phyloP scores from a whole-genome alignment of 2,329 filamentous ascomycete species.

The Cryphonectria parasitica region DNA sequence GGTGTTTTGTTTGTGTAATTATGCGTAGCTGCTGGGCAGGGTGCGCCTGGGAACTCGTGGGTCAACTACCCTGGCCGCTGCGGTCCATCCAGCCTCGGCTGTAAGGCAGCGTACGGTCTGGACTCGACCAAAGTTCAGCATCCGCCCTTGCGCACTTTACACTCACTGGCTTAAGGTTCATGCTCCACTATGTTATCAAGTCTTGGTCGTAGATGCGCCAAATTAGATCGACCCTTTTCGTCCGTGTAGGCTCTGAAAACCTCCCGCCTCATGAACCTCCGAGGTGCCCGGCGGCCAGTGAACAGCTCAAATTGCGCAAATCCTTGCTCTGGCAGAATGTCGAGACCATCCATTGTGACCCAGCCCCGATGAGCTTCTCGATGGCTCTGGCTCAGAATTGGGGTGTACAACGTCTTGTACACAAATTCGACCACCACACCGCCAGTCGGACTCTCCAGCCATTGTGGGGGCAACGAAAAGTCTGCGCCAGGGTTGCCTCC shows the following conservation, averaged over 20 bases:
- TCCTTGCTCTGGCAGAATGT: constrained; percentile 77
- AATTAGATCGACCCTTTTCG: constrained; percentile 45
- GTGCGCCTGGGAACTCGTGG: neutral
- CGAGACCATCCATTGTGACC: constrained; percentile 76
- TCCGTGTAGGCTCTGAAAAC: constrained; percentile 54
- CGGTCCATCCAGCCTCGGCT: constrained; percentile 1
- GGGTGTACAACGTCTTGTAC: constrained; percentile 75
- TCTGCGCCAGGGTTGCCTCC: constrained; percentile 67
- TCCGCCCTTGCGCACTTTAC: neutral
- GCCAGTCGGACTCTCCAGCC: constrained; percentile 73
- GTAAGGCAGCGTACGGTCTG: neutral
- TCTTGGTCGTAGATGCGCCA: constrained; percentile 45
- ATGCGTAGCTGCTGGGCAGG: neutral
- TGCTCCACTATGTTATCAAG: constrained; percentile 46
- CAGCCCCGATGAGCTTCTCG: constrained; percentile 64
- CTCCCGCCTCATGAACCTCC: constrained; percentile 71
- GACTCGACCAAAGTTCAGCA: neutral
- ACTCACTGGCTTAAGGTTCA: constrained; percentile 38
- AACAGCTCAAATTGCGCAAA: constrained; percentile 84
- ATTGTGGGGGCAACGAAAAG: constrained; percentile 69
- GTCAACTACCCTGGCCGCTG: neutral
- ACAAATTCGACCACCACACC: constrained; percentile 77
- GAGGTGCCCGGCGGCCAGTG: constrained; percentile 71
- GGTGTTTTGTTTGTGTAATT: neutral
- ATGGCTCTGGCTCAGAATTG: constrained; percentile 70